Conservation (phyloP, 805 yeast species). For the Spencermartinsiella europaea region DNA sequence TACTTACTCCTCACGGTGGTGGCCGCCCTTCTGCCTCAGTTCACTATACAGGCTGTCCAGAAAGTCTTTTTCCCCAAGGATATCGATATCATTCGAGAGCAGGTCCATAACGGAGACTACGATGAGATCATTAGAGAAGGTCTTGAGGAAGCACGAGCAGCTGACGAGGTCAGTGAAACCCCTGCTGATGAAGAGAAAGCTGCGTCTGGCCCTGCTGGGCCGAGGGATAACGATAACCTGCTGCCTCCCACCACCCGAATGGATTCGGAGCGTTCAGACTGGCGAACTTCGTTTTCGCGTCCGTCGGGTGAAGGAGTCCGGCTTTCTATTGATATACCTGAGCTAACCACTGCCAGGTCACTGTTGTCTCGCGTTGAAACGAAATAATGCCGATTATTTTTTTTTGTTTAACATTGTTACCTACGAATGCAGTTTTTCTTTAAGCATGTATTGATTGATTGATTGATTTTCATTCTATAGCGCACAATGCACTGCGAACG, state of each 20-base stretch:
- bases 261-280: conserved; percentile 5
- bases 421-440: neutral
- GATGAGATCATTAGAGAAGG: conserved; percentile 17
- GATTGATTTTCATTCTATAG: too few species aligned
- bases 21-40: conserved; percentile 53
- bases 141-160: conserved; percentile 1
- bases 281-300: neutral
- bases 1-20: conserved; percentile 48
- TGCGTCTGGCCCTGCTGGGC: neutral
- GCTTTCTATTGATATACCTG: conserved; percentile 14
- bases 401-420: neutral
- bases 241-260: neutral
- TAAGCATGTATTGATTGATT: too few species aligned
- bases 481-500: too few species aligned
- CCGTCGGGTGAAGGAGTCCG: conserved; percentile 8
- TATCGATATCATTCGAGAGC: conserved; percentile 60
- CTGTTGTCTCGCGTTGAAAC: conserved; percentile 5
- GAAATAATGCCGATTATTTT: neutral
- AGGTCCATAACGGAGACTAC: conserved; percentile 44
- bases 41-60: conserved; percentile 45
- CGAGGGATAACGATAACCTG: neutral
- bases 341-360: conserved; percentile 15
- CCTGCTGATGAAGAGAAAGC: neutral
- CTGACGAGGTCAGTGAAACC: neutral
- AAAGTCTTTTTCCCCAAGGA: conserved; percentile 53